Percentiles rank a stretch among this genome's conserved stretches.
phyloP scores from a whole-genome alignment of 2,329 filamentous ascomycete genomes.

The Botrytis byssoidea region DNA sequence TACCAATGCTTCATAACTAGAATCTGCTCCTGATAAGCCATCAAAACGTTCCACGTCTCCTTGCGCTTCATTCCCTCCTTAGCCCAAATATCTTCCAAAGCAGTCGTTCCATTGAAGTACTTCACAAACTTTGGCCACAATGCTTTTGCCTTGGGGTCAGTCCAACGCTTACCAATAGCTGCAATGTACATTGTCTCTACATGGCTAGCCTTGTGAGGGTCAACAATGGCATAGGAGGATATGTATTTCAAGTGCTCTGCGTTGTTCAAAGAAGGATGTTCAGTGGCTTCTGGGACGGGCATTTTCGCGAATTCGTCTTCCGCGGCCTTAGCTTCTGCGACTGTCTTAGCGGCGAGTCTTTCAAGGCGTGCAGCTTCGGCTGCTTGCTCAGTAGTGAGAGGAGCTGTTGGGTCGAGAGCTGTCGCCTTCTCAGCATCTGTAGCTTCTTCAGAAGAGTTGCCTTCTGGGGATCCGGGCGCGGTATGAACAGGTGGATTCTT shows the following conservation, averaged over 20 bases:
- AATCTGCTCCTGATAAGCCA: constrained; percentile 65
- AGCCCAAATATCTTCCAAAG: constrained; percentile 83
- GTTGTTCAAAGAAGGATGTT: constrained; percentile 56
- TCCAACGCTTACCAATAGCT: constrained; percentile 56
- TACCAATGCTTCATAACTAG: constrained; percentile 70
- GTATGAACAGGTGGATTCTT: constrained; percentile 36
- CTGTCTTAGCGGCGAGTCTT: constrained; percentile 55
- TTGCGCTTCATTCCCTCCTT: constrained; percentile 85
- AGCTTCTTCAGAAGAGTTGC: constrained; percentile 18
- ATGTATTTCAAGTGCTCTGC: constrained; percentile 57
- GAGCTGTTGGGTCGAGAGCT: constrained; percentile 33
- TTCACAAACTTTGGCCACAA: constrained; percentile 72
- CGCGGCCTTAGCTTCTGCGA: constrained; percentile 50
- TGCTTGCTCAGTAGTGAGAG: constrained; percentile 53
- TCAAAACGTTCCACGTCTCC: constrained; percentile 67
- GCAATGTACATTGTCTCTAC: constrained; percentile 71
- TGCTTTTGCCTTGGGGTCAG: constrained; percentile 52
- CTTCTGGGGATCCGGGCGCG: constrained; percentile 21
- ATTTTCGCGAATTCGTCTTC: constrained; percentile 35
- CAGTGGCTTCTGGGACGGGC: constrained; percentile 48
- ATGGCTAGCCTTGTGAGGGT: constrained; percentile 75
- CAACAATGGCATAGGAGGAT: constrained; percentile 67
- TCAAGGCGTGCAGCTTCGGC: constrained; percentile 61
- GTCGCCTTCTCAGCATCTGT: constrained; percentile 20
- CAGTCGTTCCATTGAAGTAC: constrained; percentile 83